Evolutionary conservation across 257 asterid genomes (phyloP).

Genomic region (Fraxinus americana): DNA sequence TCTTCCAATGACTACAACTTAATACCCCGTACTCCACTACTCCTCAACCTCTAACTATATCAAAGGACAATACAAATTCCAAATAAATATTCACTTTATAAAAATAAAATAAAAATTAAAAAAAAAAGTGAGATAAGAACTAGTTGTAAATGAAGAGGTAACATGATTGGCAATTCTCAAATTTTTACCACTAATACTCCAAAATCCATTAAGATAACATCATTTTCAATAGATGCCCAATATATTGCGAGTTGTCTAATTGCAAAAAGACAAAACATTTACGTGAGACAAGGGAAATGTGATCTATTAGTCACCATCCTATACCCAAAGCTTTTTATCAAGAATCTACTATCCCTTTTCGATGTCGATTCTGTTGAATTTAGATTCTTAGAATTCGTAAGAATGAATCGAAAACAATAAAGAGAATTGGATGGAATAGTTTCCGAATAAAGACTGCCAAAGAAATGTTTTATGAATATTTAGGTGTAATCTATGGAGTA

Average conservation of each 20-base stretch:
- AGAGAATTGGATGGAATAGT: too few species aligned
- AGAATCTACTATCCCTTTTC: neutral
- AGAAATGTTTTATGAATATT: too few species aligned
- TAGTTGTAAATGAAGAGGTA: too few species aligned
- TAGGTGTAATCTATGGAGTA: too few species aligned
- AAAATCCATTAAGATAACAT: neutral
- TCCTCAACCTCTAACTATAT: constrained; percentile 2
- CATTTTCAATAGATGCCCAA: neutral
- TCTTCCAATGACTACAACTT: constrained; percentile 10
- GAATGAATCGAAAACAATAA: too few species aligned
- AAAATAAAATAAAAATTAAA: too few species aligned
- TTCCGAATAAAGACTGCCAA: too few species aligned
- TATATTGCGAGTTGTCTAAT: neutral
- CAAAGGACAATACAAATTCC: neutral
- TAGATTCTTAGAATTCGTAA: neutral
- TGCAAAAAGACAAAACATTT: neutral
- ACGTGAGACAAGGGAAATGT: neutral
- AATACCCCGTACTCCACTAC: neutral
- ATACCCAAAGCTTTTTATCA: neutral
- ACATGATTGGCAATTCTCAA: too few species aligned
- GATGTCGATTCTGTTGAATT: neutral
- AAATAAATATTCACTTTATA: neutral
- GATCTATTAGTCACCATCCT: neutral
- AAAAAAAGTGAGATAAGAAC: too few species aligned
- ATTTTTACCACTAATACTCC: too few species aligned